Base-by-base conservation (phyloP, 352 stramenopile genomes). In the Phytophthora ohioensis region DNA sequence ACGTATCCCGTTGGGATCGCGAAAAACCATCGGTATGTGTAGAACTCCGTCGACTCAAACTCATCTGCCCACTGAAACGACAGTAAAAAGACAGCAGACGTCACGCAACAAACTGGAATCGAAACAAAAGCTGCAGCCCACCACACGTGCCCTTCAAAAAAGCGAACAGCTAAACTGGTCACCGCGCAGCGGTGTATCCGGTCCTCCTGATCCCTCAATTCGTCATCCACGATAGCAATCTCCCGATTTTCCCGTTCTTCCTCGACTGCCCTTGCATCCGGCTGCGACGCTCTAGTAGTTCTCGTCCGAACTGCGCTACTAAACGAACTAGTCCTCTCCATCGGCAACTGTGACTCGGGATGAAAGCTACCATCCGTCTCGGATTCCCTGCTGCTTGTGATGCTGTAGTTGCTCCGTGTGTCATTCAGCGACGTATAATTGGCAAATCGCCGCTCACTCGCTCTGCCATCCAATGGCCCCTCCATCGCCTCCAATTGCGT, bases 31-130 rank as follows among this genome's bases (percentile, higher is more conserved):
- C 73, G 69, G 15, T 72, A 88, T 27, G 68, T 41, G 57, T 82
- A 85, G 47, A 91, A 88, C 49, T 91, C 75, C 0, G 74, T 87
- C 11, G 42, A 36, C n/a, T 72, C 30, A 11, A 88, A 74, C 41
- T 73, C 43, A 10, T 69, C 69, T 30, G 88, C 64, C 58, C 68
- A 80, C 11, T 71, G 67, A 30, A 67, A 71, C 51, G 65, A 67
- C 0, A 67, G 6, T 0, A 88, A 57, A 46, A 89, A 84, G 10
- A 64, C 15, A 0, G 56, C 4, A 4, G 79, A 76, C n/a, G 69
- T 77, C n/a, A 78, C 10, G 0, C 64, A 49, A 17, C 64, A 76
- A 13, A 78, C 38, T 2, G 76, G 34, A 12, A 74, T 15, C n/a
- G 83, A 77, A 11, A 89, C 62, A 27, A 61, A 49, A 3, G 61